phyloP scores from a whole-genome alignment of 164 flowering plant species.

The Aristolochia contorta region DNA sequence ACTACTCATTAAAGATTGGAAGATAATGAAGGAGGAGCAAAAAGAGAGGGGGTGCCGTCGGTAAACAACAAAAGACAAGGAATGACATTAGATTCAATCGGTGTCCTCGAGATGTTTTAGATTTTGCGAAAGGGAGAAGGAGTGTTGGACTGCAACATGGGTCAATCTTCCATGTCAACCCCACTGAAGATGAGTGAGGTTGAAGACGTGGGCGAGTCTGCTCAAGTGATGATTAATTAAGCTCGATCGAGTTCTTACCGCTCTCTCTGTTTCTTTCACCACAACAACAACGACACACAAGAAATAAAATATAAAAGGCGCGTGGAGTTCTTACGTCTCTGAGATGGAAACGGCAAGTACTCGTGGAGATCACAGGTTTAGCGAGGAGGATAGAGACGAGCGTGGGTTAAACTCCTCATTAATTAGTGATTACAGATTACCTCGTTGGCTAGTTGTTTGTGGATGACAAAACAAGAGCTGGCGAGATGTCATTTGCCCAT shows the following conservation, averaged over 20 bases:
- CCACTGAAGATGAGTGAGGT: constrained; percentile 10
- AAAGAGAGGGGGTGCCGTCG: neutral
- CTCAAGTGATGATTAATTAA: constrained; percentile 20
- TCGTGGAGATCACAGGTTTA: neutral
- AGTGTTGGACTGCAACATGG: constrained; percentile 12
- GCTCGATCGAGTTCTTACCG: too few species aligned
- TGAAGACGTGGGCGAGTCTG: constrained; percentile 18
- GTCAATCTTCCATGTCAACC: constrained; percentile 38
- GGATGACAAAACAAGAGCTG: too few species aligned
- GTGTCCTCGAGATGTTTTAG: constrained; percentile 18
- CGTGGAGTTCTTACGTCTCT: too few species aligned
- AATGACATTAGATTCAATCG: constrained; percentile 11
- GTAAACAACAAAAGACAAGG: constrained; percentile 19
- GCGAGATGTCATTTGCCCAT: too few species aligned
- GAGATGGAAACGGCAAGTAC: neutral
- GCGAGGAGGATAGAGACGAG: neutral
- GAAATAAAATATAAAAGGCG: too few species aligned
- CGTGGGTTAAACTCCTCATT: too few species aligned
- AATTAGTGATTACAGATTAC: too few species aligned
- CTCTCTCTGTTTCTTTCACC: too few species aligned
- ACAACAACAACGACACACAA: too few species aligned
- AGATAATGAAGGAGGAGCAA: neutral
- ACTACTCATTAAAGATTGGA: neutral
- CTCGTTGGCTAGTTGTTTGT: too few species aligned
- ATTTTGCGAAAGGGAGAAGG: constrained; percentile 5